A percentile compares a stretch with the other conserved stretches of the same genome.
Evolutionary conservation across 2,329 filamentous ascomycete genomes (phyloP).

Genomic region (Colletotrichum sp.): DNA sequence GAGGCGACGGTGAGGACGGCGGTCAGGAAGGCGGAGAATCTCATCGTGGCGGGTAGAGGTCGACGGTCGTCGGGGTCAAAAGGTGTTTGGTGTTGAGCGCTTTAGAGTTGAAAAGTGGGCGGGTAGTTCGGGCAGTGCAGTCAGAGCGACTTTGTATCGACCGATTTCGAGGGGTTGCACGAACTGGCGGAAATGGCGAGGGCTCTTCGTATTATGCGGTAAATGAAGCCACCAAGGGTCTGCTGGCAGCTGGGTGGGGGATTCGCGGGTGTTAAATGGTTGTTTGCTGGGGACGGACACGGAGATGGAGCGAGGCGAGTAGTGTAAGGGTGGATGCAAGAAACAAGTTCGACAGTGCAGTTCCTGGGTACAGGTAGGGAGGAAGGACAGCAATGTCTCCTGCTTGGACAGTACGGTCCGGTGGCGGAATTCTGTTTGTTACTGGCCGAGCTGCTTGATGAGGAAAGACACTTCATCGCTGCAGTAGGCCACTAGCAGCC

Average conservation of each 20-base stretch:
- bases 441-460: not conserved
- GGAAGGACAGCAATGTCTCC: not conserved
- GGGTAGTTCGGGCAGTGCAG: not conserved
- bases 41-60: slow-evolving; percentile 59
- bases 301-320: not conserved
- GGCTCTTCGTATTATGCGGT: not conserved
- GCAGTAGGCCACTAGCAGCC: not conserved
- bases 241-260: not conserved
- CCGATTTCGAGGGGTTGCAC: not conserved
- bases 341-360: not conserved
- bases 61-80: not conserved
- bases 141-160: not conserved
- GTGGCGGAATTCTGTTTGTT: not conserved
- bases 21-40: slow-evolving; percentile 57
- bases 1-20: slow-evolving; percentile 63
- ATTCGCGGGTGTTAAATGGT: slow-evolving; percentile 15
- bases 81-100: not conserved
- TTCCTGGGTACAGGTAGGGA: not conserved
- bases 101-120: not conserved
- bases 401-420: not conserved
- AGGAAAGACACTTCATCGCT: not conserved
- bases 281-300: slow-evolving; percentile 10
- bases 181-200: not conserved
- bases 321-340: slow-evolving; percentile 5
- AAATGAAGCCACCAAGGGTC: not conserved